Evolutionary conservation across 129 eudicot genomes (phyloP).

Genomic region (Erigeron canadensis): DNA sequence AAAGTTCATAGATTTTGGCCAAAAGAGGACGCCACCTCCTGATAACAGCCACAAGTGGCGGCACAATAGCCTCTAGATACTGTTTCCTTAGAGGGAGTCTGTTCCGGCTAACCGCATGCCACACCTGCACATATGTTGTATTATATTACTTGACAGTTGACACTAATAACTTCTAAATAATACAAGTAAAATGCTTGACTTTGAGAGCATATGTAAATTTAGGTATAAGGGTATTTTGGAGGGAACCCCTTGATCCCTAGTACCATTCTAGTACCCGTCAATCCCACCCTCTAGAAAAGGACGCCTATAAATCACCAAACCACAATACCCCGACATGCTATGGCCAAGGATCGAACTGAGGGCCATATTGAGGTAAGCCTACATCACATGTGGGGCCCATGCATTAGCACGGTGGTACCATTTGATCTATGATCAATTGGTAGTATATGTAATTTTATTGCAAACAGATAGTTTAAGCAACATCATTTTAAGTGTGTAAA

Average conservation of each 20-base stretch:
- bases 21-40: slow-evolving; percentile 90
- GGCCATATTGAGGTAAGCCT: no score
- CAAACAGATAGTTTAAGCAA: neutral
- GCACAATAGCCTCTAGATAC: slow-evolving; percentile 75
- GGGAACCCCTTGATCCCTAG: no score
- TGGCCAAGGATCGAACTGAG: no score
- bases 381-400: no score
- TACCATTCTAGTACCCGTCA: no score
- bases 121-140: slow-evolving; percentile 51
- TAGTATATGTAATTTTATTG: slow-evolving; percentile 9
- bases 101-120: slow-evolving; percentile 76
- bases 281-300: no score
- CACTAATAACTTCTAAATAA: neutral
- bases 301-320: no score
- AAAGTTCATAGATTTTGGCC: slow-evolving; percentile 82
- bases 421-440: no score
- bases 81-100: slow-evolving; percentile 69
- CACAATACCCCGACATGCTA: no score
- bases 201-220: neutral
- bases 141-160: neutral
- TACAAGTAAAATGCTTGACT: neutral
- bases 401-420: no score
- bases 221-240: no score
- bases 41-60: slow-evolving; percentile 80
- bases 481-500: neutral